Conservation (phyloP, 441 rosid genomes). For the Biscutella laevigata region DNA sequence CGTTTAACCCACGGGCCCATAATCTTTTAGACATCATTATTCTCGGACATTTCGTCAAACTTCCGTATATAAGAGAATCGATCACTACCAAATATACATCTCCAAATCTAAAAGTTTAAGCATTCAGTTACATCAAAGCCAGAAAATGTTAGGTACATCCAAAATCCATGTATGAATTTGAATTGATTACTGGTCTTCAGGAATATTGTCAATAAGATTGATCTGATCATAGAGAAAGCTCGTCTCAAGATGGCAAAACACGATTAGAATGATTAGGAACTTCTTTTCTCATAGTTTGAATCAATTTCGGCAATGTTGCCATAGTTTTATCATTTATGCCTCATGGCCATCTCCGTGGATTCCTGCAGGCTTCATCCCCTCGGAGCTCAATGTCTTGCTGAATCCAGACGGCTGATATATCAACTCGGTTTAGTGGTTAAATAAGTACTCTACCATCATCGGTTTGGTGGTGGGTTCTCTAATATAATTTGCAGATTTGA, state of each 20-base stretch:
- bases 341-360: constrained; percentile 33
- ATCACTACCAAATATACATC: neutral
- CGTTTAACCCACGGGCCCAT: too few relatives aligned
- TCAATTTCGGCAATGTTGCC: constrained; percentile 47
- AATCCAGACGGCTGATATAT: neutral
- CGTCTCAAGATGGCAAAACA: constrained; percentile 63
- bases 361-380: too few relatives aligned
- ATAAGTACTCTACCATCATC: neutral
- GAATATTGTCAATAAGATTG: constrained; percentile 79
- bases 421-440: neutral
- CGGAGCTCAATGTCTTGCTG: neutral
- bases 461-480: too few relatives aligned
- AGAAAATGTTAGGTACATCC: neutral
- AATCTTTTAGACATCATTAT: too few relatives aligned
- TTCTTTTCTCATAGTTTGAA: constrained; percentile 43
- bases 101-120: neutral
- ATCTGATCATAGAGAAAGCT: constrained; percentile 88
- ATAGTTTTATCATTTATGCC: constrained; percentile 42
- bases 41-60: too few relatives aligned
- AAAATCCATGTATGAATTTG: neutral
- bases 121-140: neutral
- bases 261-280: constrained; percentile 27
- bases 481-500: too few relatives aligned
- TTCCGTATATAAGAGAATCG: neutral
- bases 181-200: constrained; percentile 56